Evolutionary conservation across 805 yeast genomes (phyloP).

Genomic region (Kuraishia borneana): DNA sequence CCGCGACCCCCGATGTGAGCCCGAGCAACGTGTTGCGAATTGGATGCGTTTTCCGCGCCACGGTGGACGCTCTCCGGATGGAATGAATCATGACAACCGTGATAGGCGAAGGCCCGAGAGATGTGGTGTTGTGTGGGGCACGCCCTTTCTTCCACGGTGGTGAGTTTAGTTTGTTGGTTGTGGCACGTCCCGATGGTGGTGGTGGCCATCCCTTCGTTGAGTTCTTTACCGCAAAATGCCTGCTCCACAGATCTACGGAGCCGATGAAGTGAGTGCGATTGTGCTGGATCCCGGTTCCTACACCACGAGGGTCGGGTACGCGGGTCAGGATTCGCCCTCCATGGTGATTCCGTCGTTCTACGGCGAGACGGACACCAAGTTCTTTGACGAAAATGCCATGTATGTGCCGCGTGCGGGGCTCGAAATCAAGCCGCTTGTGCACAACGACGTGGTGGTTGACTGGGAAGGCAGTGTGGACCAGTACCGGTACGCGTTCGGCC

Average conservation of each 20-base stretch:
- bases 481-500: slow-evolving; percentile 49
- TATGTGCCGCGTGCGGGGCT: slow-evolving; percentile 35
- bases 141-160: too few relatives aligned
- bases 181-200: neutral
- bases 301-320: slow-evolving; percentile 76
- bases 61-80: slow-evolving; percentile 4
- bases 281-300: slow-evolving; percentile 88
- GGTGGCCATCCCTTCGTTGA: neutral
- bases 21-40: slow-evolving; percentile 15
- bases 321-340: slow-evolving; percentile 87
- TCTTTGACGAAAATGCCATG: slow-evolving; percentile 20
- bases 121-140: too few relatives aligned
- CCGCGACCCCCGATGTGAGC: slow-evolving; percentile 12
- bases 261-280: slow-evolving; percentile 83
- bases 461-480: slow-evolving; percentile 83
- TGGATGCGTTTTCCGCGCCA: slow-evolving; percentile 11
- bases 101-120: neutral
- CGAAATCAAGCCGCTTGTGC: slow-evolving; percentile 45
- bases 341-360: slow-evolving; percentile 63
- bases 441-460: slow-evolving; percentile 56
- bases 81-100: slow-evolving; percentile 2
- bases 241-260: slow-evolving; percentile 44
- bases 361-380: slow-evolving; percentile 20
- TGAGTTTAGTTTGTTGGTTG: too few relatives aligned
- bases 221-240: slow-evolving; percentile 4